Evolutionary conservation across 768 basidiomycete species (phyloP).

Genomic region (Rhizopogon vulgaris): DNA sequence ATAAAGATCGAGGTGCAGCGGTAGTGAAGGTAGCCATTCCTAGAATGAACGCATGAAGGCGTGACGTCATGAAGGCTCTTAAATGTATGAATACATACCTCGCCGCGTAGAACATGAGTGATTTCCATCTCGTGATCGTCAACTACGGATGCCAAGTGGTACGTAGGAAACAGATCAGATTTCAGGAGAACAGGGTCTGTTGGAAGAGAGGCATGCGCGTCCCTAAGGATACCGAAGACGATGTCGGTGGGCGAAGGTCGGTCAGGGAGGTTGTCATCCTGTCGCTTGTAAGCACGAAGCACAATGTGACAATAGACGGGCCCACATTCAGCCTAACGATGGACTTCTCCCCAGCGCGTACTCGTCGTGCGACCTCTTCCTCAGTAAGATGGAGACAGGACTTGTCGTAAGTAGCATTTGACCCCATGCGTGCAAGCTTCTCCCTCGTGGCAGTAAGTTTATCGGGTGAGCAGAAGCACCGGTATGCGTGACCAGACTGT

Average conservation of each 20-base stretch:
- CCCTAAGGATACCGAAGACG: conserved; percentile 69
- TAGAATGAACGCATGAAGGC: conserved; percentile 22
- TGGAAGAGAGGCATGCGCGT: conserved; percentile 70
- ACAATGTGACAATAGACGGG: background rate
- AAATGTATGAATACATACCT: conserved; percentile 42
- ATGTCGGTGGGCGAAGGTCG: conserved; percentile 55
- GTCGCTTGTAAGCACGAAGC: conserved; percentile 4
- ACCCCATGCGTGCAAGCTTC: conserved; percentile 65
- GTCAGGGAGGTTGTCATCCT: conserved; percentile 56
- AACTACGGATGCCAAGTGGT: conserved; percentile 92
- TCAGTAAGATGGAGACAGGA: conserved; percentile 80
- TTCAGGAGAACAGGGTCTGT: conserved; percentile 93
- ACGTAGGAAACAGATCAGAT: conserved; percentile 90
- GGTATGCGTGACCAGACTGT: conserved; percentile 85
- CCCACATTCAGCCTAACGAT: conserved; percentile 86
- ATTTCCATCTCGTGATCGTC: conserved; percentile 97
- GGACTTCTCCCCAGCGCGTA: conserved; percentile 69
- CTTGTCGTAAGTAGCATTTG: conserved; percentile 81
- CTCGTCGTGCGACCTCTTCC: conserved; percentile 74
- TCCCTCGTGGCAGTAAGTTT: conserved; percentile 64
- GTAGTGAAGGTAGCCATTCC: conserved; percentile 96
- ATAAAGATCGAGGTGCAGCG: conserved; percentile 88
- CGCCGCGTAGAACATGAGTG: conserved; percentile 91
- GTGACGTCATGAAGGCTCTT: too few species aligned
- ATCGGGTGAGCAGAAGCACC: conserved; percentile 86